A percentile compares a stretch with the other conserved stretches of the same genome.
phyloP scores from a whole-genome alignment of 768 basidiomycete species.

The Phlebiopsis flavidoalba region DNA sequence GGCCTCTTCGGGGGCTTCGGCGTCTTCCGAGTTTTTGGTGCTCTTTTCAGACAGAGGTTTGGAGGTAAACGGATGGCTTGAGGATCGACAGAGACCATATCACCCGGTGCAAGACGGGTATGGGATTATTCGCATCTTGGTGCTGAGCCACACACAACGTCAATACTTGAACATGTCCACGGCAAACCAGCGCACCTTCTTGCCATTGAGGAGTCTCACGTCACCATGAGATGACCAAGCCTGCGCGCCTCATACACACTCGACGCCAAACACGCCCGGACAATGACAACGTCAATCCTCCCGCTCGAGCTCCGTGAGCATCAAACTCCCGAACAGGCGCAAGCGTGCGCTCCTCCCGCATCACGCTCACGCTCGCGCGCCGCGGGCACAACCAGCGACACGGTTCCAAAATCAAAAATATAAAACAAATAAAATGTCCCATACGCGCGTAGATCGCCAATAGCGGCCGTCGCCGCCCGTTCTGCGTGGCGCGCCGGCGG shows the following conservation, averaged over 20 bases:
- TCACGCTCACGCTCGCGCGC: conserved; percentile 40
- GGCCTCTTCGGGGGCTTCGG: conserved; percentile 18
- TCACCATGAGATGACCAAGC: conserved; percentile 82
- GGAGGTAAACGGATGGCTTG: conserved; percentile 71
- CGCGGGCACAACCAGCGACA: conserved; percentile 35
- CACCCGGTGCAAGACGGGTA: conserved; percentile 88
- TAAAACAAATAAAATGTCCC: no score
- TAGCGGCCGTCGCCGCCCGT: conserved; percentile 33
- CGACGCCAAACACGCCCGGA: conserved; percentile 81
- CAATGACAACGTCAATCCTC: conserved; percentile 88
- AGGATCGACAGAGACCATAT: conserved; percentile 90
- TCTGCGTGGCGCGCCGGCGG: conserved; percentile 41
- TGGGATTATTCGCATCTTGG: conserved; percentile 74
- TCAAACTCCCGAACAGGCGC: conserved; percentile 93
- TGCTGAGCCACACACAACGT: conserved; percentile 42
- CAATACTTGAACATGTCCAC: background rate
- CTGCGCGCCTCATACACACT: conserved; percentile 88
- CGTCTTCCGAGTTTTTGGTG: conserved; percentile 13
- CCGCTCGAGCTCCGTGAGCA: conserved; percentile 95
- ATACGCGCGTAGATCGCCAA: conserved; percentile 49
- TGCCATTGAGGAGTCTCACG: conserved; percentile 87
- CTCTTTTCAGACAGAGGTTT: conserved; percentile 8
- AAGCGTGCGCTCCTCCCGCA: conserved; percentile 53
- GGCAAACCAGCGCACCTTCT: conserved; percentile 51
- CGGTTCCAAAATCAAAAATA: no score